Base-by-base conservation (phyloP, 2,329 filamentous ascomycete species). In the Ustilaginoidea virens region DNA sequence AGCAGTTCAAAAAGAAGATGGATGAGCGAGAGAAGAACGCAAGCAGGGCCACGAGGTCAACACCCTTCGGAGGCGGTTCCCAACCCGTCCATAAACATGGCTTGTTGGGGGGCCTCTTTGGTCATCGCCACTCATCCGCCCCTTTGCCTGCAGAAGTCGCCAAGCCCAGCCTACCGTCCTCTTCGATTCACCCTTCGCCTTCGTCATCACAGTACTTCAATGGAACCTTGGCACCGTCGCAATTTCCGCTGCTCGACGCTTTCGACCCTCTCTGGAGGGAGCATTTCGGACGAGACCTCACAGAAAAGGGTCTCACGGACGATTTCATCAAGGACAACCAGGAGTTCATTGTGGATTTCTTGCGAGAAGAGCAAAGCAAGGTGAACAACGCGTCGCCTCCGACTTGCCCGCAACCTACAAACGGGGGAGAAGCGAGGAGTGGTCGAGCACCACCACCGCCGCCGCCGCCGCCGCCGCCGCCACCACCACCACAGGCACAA, bases 1-100 rank as follows among this genome's bases (percentile, higher is more conserved):
- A 82, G 57, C 80, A 82, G 34, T 96, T 98, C 59, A 77, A 86
- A 55, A 93, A 94, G 67, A 96, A 94, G 63, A 81, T 98, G 69
- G 78, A 90, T 43, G 86, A 94, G 48, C 69, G 86, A 39, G 86
- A 96, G 58, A 94, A 92, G 69, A 86, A 87, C 56, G 87, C 85
- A 23, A 87, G 78, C 58, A 92, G 92, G 59, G 74, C 77, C 37
- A 94, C 86, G 3, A 74, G 64, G 50, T 66, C 73, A 37, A 87
- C 80, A 19, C 77, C 80, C 1, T 93, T 92, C 43, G 71, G 67
- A 32, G 67, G 67, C 28, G 39, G 53, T 18, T 45, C 52, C 14
- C 57, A 58, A 25, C 49, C 51, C 17, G 40, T 49, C 13, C 45
- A 50, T 28, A 58, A 53, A 46, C 53, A 53, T 25, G 55, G 61